Evolutionary conservation across 257 asterid genomes (phyloP).

Genomic region (Apocynum venetum): DNA sequence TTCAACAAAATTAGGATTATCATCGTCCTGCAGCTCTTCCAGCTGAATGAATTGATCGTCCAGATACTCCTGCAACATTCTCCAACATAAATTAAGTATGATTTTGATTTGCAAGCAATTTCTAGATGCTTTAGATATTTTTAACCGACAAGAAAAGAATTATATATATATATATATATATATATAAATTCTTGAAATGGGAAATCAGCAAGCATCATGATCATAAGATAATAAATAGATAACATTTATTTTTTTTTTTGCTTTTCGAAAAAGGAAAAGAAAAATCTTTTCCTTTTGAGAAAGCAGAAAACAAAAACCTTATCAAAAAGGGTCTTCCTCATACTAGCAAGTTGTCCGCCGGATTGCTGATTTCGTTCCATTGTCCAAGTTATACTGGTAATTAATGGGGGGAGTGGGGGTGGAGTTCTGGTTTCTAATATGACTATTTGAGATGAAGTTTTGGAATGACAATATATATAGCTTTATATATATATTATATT

Average conservation of each 20-base stretch:
- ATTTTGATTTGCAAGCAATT: background rate
- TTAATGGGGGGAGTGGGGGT: too few relatives aligned
- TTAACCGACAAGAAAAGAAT: too few relatives aligned
- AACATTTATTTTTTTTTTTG: too few relatives aligned
- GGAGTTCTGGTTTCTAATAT: background rate
- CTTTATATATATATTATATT: constrained; percentile 3
- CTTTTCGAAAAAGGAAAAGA: too few relatives aligned
- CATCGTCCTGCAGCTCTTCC: constrained; percentile 77
- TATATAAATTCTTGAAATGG: too few relatives aligned
- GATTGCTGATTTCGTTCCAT: constrained; percentile 33
- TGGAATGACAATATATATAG: background rate
- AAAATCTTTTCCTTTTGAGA: too few relatives aligned
- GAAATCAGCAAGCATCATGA: too few relatives aligned
- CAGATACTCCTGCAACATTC: constrained; percentile 50
- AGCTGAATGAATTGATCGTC: constrained; percentile 69
- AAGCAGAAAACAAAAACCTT: constrained; percentile 31
- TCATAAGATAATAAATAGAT: too few relatives aligned
- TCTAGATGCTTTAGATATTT: too few relatives aligned
- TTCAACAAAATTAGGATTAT: constrained; percentile 71
- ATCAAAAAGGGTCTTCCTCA: constrained; percentile 59
- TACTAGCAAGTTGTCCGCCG: constrained; percentile 49
- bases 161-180: too few relatives aligned
- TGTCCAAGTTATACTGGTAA: background rate
- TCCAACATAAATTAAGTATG: background rate
- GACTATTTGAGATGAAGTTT: background rate